Percentiles rank a stretch among this genome's conserved stretches.
phyloP scores from a whole-genome alignment of 345 rosid species.

The Salix udensis region DNA sequence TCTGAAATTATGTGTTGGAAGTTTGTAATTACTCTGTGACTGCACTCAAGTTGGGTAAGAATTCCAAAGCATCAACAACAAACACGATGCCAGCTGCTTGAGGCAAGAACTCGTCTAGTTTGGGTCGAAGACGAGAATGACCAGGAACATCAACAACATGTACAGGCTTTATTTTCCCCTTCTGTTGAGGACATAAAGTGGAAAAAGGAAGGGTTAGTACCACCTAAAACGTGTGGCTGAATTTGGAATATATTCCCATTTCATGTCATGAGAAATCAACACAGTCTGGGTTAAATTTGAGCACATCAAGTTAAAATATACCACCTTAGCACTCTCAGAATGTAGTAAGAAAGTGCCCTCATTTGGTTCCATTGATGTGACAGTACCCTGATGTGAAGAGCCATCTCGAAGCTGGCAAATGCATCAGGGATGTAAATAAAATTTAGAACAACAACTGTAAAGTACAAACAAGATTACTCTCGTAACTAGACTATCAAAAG shows the following conservation, averaged over 20 bases:
- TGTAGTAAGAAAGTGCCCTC: slow-evolving; percentile 72
- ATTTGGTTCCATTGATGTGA: slow-evolving; percentile 94
- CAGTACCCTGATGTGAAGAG: slow-evolving; percentile 77
- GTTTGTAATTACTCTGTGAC: slow-evolving; percentile 67
- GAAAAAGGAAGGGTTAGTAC: neutral
- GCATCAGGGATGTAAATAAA: slow-evolving; percentile 16
- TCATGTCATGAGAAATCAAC: neutral
- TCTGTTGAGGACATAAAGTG: slow-evolving; percentile 31
- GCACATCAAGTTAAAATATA: slow-evolving; percentile 10
- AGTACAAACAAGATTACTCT: neutral
- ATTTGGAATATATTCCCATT: neutral
- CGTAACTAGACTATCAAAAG: too few relatives aligned
- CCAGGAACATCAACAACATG: slow-evolving; percentile 97
- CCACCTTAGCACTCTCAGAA: slow-evolving; percentile 67
- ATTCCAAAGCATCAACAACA: slow-evolving; percentile 83
- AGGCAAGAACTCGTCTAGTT: slow-evolving; percentile 74
- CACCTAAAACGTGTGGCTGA: neutral
- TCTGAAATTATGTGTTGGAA: neutral
- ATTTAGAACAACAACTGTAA: slow-evolving; percentile 3
- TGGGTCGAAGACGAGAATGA: slow-evolving; percentile 76
- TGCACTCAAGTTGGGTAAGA: slow-evolving; percentile 68
- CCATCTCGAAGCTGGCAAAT: slow-evolving; percentile 84
- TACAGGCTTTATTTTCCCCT: slow-evolving; percentile 65
- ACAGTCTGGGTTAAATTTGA: slow-evolving; percentile 3
- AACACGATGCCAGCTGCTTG: slow-evolving; percentile 87